Evolutionary conservation across 2,329 filamentous ascomycete species (phyloP).

Genomic region (Arthrobotrys musiformis): DNA sequence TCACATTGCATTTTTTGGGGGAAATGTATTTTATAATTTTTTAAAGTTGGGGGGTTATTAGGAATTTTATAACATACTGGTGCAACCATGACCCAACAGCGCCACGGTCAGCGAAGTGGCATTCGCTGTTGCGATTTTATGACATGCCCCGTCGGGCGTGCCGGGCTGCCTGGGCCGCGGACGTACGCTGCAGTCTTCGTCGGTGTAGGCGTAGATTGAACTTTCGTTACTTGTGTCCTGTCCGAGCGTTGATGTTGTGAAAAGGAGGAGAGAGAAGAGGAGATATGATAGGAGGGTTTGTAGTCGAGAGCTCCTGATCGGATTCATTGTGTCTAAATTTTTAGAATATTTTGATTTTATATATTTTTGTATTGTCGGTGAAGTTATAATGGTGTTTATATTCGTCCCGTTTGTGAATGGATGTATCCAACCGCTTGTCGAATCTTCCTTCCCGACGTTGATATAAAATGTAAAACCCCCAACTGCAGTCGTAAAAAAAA

Average conservation of each 20-base stretch:
- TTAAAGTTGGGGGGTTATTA: too few relatives aligned
- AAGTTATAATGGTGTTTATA: too few relatives aligned
- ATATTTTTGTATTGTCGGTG: too few relatives aligned
- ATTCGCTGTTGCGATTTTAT: conserved; percentile 17
- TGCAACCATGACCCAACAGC: conserved; percentile 25
- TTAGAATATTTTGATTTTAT: too few relatives aligned
- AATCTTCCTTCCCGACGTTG: too few relatives aligned
- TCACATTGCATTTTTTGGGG: too few relatives aligned
- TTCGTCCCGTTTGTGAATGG: too few relatives aligned
- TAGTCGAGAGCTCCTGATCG: conserved; percentile 14
- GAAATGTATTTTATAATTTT: too few relatives aligned
- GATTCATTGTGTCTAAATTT: too few relatives aligned
- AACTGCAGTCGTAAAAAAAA: too few relatives aligned
- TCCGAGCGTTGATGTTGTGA: not conserved
- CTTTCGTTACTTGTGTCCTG: conserved; percentile 15
- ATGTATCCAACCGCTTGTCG: too few relatives aligned
- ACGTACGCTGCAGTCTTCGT: conserved; percentile 9
- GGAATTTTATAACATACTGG: conserved; percentile 36
- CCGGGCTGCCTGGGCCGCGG: conserved; percentile 10
- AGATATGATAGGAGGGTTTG: conserved; percentile 7
- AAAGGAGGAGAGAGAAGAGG: conserved; percentile 10
- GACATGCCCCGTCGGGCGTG: conserved; percentile 26
- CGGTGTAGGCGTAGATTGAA: conserved; percentile 23
- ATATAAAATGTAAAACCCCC: too few relatives aligned
- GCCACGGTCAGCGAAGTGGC: conserved; percentile 22